Base-by-base conservation (phyloP, 2,329 filamentous ascomycete genomes). In the Fusarium cyanostomum region DNA sequence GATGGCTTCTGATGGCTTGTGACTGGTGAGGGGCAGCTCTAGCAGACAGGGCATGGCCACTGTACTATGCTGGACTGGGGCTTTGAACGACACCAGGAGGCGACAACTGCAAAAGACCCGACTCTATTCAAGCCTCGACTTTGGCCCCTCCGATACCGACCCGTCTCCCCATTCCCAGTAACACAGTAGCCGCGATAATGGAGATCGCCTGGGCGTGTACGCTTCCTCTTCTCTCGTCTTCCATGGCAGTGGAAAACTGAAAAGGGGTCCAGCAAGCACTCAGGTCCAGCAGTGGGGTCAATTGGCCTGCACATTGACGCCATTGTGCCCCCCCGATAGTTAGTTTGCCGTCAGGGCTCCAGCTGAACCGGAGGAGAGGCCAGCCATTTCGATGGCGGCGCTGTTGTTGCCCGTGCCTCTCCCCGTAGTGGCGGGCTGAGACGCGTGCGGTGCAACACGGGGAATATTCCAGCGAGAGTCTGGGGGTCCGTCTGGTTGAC, bases 21-120 rank as follows among this genome's bases (percentile, higher is more conserved):
- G 60, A 60, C 46, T 54, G 35, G 42, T 56, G 60, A 64, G 60
- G 60, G 61, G 60, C 61, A 64, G 18, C 28, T 37, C 24, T 13
- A 21, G 35, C 46, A 21, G 37, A 16, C 26, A 50, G 27, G 34
- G 35, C 16, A 48, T 35, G 33, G 21, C 33, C n/a, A 12, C 30
- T 27, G 30, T 21, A 12, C 30, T 45, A 30, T 7, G n/a, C 43
- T 48, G 18, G 16, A 4, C 10, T 31, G 28, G 27, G n/a, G 16
- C 27, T 21, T 44, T 27, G 11, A 35, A 31, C 26, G 26, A 45
- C 43, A 57, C 24, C 33, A 39, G 33, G 31, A 44, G 37, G 18
- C 42, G 31, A 26, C 13, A 31, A 44, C 27, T 30, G 41, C 41
- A 16, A 34, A 11, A 15, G 26, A 27, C 42, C 13, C 16, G 26